phyloP scores from a whole-genome alignment of 768 basidiomycete genomes.

The Hericium alpestre region DNA sequence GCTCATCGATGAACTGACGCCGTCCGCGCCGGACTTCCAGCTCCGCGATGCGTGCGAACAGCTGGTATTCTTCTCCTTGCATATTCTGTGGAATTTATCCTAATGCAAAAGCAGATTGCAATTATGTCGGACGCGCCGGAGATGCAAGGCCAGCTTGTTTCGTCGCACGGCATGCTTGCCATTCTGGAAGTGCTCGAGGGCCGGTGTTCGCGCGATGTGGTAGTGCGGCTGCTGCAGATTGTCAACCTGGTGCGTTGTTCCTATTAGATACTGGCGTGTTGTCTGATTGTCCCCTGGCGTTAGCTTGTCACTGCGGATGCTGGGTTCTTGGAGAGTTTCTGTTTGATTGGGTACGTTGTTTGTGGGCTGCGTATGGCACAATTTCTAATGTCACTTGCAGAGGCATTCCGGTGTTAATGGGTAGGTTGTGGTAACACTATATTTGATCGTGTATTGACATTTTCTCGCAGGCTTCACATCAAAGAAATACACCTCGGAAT shows the following conservation, averaged over 20 bases:
- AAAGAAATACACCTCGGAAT: conserved; percentile 88
- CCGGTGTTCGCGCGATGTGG: conserved; percentile 75
- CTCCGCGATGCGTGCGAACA: conserved; percentile 81
- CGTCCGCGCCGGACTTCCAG: conserved; percentile 72
- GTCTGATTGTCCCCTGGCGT: neutral
- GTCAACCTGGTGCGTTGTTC: conserved; percentile 64
- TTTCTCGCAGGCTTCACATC: conserved; percentile 70
- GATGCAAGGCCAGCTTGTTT: conserved; percentile 80
- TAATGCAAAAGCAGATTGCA: conserved; percentile 36
- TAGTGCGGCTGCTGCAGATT: conserved; percentile 76
- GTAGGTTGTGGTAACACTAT: conserved; percentile 26
- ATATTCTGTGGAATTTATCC: too few species aligned
- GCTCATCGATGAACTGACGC: conserved; percentile 78
- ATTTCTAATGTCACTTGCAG: conserved; percentile 24
- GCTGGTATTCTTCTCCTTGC: conserved; percentile 39
- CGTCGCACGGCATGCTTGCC: conserved; percentile 89
- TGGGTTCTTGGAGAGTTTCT: conserved; percentile 88
- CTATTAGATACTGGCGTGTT: neutral
- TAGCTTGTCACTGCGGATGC: conserved; percentile 54
- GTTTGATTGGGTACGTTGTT: conserved; percentile 63
- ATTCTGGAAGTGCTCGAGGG: conserved; percentile 89
- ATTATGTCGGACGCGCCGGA: conserved; percentile 76
- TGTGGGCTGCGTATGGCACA: neutral
- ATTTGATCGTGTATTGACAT: neutral
- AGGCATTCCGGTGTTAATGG: conserved; percentile 94